Evolutionary conservation across 352 stramenopile species (phyloP).

Genomic region (Phytophthora aleatoria): DNA sequence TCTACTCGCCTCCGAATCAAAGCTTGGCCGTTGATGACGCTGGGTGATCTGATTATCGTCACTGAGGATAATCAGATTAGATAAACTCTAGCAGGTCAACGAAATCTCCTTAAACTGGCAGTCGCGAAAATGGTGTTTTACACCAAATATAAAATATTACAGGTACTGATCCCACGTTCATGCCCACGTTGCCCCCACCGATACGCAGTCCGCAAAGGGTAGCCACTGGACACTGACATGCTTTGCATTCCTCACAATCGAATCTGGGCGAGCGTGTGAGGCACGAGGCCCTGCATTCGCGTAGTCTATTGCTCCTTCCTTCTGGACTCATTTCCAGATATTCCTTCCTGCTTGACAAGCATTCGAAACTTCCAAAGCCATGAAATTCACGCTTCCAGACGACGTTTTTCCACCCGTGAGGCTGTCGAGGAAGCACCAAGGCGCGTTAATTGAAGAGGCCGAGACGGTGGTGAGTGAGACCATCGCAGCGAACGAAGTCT

Average conservation of each 20-base stretch:
- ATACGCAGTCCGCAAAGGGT: no score
- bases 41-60: no score
- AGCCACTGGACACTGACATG: not conserved
- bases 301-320: constrained; percentile 2
- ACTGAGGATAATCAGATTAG: no score
- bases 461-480: constrained; percentile 47
- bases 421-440: constrained; percentile 33
- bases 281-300: not conserved
- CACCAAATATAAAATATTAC: not conserved
- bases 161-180: constrained; percentile 7
- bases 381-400: constrained; percentile 48
- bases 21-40: no score
- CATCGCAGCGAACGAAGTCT: constrained; percentile 45
- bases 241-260: constrained; percentile 18
- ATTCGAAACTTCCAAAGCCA: constrained; percentile 5
- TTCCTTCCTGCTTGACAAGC: not conserved
- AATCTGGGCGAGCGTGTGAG: constrained; percentile 1
- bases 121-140: no score
- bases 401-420: constrained; percentile 38
- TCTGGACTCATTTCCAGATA: constrained; percentile 1
- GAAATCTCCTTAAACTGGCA: no score
- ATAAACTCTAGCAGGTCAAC: no score
- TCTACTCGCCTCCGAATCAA: no score
- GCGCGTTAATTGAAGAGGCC: constrained; percentile 38
- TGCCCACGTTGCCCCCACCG: constrained; percentile 1